Percentiles rank a stretch among this genome's conserved stretches.
phyloP scores from a whole-genome alignment of 345 rosid species.

The Turritis glabra region DNA sequence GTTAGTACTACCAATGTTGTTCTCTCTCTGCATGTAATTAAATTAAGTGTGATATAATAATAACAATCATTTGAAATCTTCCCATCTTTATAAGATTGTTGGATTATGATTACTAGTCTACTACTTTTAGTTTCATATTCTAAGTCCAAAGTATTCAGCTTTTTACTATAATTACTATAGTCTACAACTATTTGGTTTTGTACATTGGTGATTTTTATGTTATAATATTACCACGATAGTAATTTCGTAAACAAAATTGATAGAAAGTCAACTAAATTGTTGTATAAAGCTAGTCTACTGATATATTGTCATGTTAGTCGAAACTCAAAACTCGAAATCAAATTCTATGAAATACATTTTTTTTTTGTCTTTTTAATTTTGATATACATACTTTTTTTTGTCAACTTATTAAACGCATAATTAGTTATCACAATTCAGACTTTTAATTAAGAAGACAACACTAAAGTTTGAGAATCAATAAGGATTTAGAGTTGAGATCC shows the following conservation, averaged over 20 bases:
- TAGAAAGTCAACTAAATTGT: not conserved
- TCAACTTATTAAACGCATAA: not conserved
- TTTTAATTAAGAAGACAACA: not conserved
- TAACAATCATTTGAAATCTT: conserved; percentile 1
- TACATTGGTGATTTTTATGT: not conserved
- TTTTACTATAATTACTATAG: not conserved
- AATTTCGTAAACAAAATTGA: not conserved
- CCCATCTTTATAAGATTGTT: not conserved
- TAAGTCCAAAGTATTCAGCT: not conserved
- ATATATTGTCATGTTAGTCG: not conserved
- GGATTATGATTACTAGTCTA: not conserved
- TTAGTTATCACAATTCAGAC: not conserved
- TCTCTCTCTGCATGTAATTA: conserved; percentile 20
- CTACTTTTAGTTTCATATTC: not conserved
- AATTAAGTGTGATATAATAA: conserved; percentile 4
- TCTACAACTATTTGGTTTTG: not conserved
- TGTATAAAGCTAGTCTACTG: not conserved
- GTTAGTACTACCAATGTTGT: conserved; percentile 20
- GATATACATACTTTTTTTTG: not conserved
- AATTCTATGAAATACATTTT: not conserved
- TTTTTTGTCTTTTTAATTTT: not conserved
- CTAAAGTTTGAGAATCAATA: not conserved
- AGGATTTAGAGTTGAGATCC: conserved; percentile 1
- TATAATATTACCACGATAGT: not conserved
- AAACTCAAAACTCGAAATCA: not conserved